phyloP scores from a whole-genome alignment of 441 rosid genomes.

The Jatropha podagrica region DNA sequence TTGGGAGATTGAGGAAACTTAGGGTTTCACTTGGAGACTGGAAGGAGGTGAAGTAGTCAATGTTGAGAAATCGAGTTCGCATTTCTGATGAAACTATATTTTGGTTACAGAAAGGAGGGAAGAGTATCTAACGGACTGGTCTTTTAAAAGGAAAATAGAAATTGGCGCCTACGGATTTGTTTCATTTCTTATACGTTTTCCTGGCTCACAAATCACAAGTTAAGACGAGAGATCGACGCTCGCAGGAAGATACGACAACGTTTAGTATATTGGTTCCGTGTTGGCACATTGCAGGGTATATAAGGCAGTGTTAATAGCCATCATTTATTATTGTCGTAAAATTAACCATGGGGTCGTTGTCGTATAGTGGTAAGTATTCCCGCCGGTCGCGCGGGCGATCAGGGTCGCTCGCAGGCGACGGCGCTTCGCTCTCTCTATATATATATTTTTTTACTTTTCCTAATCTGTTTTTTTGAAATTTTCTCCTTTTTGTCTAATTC shows the following conservation, averaged over 20 bases:
- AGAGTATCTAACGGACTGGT: background rate
- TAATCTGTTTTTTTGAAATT: too few relatives aligned
- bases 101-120: background rate
- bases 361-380: constrained; percentile 95
- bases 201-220: background rate
- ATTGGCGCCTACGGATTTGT: constrained; percentile 16
- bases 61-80: constrained; percentile 76
- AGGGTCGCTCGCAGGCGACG: constrained; percentile 95
- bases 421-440: constrained; percentile 24
- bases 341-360: constrained; percentile 23
- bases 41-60: constrained; percentile 53
- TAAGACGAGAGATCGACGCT: too few relatives aligned
- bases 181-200: background rate
- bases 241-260: too few relatives aligned
- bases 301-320: too few relatives aligned
- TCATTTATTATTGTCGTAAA: too few relatives aligned
- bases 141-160: background rate
- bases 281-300: too few relatives aligned
- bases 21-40: constrained; percentile 45
- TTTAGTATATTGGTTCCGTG: too few relatives aligned
- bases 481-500: too few relatives aligned
- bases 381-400: constrained; percentile 92
- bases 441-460: too few relatives aligned
- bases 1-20: constrained; percentile 63
- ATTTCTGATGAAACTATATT: constrained; percentile 25